Conservation (phyloP, 805 yeast species). For the Candida golubevii region DNA sequence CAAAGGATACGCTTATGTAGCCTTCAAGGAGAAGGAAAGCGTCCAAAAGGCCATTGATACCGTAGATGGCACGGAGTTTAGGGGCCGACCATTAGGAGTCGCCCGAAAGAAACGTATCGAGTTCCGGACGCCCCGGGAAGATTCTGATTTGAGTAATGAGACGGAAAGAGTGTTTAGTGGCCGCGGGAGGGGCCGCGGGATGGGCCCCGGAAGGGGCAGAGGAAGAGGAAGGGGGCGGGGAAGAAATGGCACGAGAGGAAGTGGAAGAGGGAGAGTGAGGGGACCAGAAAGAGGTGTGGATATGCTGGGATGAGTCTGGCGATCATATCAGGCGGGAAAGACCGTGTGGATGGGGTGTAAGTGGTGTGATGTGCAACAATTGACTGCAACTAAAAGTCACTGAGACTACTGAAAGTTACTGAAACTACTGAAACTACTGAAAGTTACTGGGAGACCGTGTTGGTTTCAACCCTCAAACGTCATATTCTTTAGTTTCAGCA, state of each 20-base stretch:
- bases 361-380: too few relatives aligned
- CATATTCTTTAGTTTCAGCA: too few relatives aligned
- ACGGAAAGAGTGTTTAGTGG: slow-evolving; percentile 34
- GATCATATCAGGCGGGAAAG: too few relatives aligned
- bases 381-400: too few relatives aligned
- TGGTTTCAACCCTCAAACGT: too few relatives aligned
- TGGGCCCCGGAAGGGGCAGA: slow-evolving; percentile 16
- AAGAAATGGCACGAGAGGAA: slow-evolving; percentile 3
- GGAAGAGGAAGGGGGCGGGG: too few relatives aligned
- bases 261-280: slow-evolving; percentile 25
- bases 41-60: slow-evolving; percentile 44
- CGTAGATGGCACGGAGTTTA: slow-evolving; percentile 39
- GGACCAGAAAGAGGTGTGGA: slow-evolving; percentile 23
- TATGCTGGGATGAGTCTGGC: too few relatives aligned
- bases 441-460: too few relatives aligned
- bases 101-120: slow-evolving; percentile 29
- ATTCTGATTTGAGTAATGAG: not conserved
- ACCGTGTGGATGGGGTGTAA: too few relatives aligned
- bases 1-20: slow-evolving; percentile 62
- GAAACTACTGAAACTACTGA: too few relatives aligned
- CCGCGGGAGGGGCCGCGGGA: slow-evolving; percentile 17
- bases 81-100: slow-evolving; percentile 46
- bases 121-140: not conserved
- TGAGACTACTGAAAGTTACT: too few relatives aligned
- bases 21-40: slow-evolving; percentile 43